A percentile compares a stretch with the other conserved stretches of the same genome.
phyloP scores from a whole-genome alignment of 2,329 filamentous ascomycete genomes.

The Exserohilum turcica region DNA sequence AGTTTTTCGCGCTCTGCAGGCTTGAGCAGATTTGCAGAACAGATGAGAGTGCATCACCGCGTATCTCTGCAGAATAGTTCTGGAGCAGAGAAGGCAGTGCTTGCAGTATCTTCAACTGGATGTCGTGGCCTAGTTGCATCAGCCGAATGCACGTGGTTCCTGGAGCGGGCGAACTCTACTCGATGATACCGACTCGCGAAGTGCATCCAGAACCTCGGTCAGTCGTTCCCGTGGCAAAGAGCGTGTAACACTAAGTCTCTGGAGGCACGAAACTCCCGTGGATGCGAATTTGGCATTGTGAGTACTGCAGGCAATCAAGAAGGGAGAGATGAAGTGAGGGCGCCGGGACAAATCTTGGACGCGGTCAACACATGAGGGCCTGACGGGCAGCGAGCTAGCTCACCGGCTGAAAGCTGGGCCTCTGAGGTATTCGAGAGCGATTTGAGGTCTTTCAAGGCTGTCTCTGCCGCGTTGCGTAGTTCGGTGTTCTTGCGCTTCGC shows the following conservation, averaged over 20 bases:
- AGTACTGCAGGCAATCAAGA: conserved; percentile 88
- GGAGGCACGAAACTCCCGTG: conserved; percentile 85
- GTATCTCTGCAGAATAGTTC: conserved; percentile 82
- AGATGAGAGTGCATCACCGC: conserved; percentile 78
- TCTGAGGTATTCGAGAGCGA: conserved; percentile 75
- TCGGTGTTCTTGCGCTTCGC: conserved; percentile 94
- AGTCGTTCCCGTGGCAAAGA: conserved; percentile 80
- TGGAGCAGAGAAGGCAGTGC: conserved; percentile 86
- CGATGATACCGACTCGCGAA: conserved; percentile 78
- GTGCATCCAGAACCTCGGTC: conserved; percentile 83
- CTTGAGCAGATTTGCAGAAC: conserved; percentile 90
- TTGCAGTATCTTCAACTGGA: conserved; percentile 95
- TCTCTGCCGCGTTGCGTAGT: conserved; percentile 88
- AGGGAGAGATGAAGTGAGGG: conserved; percentile 86
- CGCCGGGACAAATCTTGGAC: conserved; percentile 77
- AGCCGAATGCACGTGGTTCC: conserved; percentile 7
- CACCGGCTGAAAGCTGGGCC: conserved; percentile 73
- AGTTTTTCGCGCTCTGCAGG: conserved; percentile 87
- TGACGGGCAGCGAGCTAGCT: conserved; percentile 14
- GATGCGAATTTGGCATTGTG: conserved; percentile 88
- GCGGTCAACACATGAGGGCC: conserved; percentile 3
- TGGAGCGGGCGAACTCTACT: conserved; percentile 54
- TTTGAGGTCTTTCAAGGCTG: conserved; percentile 88
- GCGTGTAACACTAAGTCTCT: conserved; percentile 81
- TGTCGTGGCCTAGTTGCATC: conserved; percentile 68